Conservation (phyloP, 2,329 filamentous ascomycete species). For the Cephalotrichum gorgonifer region DNA sequence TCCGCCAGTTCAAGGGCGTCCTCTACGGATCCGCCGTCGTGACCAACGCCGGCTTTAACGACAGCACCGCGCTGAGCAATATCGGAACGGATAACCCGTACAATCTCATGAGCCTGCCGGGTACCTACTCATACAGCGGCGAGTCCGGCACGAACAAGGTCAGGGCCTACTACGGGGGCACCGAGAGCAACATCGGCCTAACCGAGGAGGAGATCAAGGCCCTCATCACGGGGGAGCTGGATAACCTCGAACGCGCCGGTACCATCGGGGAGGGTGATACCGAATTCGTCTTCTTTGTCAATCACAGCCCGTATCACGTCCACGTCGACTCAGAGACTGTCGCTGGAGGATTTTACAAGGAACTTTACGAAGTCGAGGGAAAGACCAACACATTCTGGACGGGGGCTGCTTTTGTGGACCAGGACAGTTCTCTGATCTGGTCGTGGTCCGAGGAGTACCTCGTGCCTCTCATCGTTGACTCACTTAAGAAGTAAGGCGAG, state of each 20-base stretch:
- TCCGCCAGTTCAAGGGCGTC: slow-evolving; percentile 21
- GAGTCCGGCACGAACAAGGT: slow-evolving; percentile 7
- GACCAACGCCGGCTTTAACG: slow-evolving; percentile 15
- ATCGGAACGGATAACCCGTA: slow-evolving; percentile 7
- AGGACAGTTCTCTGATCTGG: slow-evolving; percentile 1
- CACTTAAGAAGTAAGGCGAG: background rate
- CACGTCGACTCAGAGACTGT: slow-evolving; percentile 17
- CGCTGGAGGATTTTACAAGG: slow-evolving; percentile 19
- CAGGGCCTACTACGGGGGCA: slow-evolving; percentile 5
- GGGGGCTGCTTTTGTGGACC: slow-evolving; percentile 14
- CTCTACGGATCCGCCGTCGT: slow-evolving; percentile 21
- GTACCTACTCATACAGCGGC: slow-evolving; percentile 8
- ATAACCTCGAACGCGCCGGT: slow-evolving; percentile 5
- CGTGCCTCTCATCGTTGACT: background rate
- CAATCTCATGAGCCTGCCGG: slow-evolving; percentile 7
- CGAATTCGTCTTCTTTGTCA: slow-evolving; percentile 18
- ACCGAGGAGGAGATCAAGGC: slow-evolving; percentile 8
- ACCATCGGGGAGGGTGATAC: slow-evolving; percentile 2
- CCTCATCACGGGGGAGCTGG: slow-evolving; percentile 7
- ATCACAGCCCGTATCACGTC: slow-evolving; percentile 17
- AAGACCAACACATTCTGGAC: slow-evolving; percentile 24
- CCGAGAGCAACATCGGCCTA: slow-evolving; percentile 7
- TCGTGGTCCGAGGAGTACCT: background rate
- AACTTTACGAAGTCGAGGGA: slow-evolving; percentile 23
- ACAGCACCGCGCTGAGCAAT: slow-evolving; percentile 13